Base-by-base conservation (phyloP, 495 filamentous ascomycete genomes). In the Paragyromitra xinjiangensis region DNA sequence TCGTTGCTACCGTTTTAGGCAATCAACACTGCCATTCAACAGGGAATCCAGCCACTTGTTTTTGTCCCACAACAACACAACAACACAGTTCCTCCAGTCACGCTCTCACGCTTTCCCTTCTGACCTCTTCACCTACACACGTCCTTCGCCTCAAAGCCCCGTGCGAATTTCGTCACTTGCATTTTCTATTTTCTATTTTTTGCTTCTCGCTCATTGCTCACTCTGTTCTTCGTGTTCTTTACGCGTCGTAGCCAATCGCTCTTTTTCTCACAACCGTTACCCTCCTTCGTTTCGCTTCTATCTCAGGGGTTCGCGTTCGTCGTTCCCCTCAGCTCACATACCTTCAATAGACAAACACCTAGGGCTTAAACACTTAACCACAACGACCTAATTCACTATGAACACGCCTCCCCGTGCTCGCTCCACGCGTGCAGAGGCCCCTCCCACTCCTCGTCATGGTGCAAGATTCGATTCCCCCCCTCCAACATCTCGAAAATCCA, bases 401-500 rank as follows among this genome's bases (percentile, higher is more conserved):
- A 84, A 83, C 71, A 85, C 84, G 68, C 88, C 84, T 37, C 84
- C 80, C 66, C 81, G 83, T 83, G 71, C 71, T 77, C 24, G 82
- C 80, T 61, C 84, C 84, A 74, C 80, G 82, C 80, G 86, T 84
- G 69, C 86, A 34, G 61, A 83, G 82, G 16, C 62, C 11, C 80
- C 80, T 7, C 75, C 80, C 0, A 68, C 80, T 16, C 80, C 80
- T n/a, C 79, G 66, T 19, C 79, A 81, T 84, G 79, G 73, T 6
- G 75, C 81, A 8, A 64, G 73, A 9, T 84, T 84, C 71, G 84
- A 75, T 55, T 85, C 71, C 45, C 77, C 79, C 68, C 79, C 70
- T 61, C 74, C 70, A 8, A 81, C 68, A 12, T 68, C 5, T 8
- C 66, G 34, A 29, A 71, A 79, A 39, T 19, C 40, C 9, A 73